Evolutionary conservation across 2,329 filamentous ascomycete genomes (phyloP), one percentile per base, ranked within the genome.

Genomic region (Hypoxylon sp.): DNA sequence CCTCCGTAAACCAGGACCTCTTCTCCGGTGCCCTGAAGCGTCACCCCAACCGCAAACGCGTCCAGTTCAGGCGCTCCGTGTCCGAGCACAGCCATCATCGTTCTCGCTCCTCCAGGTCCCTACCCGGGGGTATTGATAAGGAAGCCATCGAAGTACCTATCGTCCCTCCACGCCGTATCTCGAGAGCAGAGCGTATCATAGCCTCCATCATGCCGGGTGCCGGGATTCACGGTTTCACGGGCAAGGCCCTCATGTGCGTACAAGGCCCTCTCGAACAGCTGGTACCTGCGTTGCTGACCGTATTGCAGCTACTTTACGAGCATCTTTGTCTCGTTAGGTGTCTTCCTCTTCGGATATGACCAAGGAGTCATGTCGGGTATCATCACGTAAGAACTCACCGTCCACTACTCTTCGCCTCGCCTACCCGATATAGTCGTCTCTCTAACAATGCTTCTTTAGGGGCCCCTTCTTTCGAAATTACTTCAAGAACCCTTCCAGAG

Each of bases 261-360:
- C n/a, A 40, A 40, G 49, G 58, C 50, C 3, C 33, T 37, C 15
- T 35, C 21, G 43, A 11, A 18, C 11, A 15, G 8, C 10, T 17
- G 26, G 23, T 15, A 11, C 13, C 24, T 17, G 15, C 9, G 43
- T 4, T 49, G 51, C 64, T 65, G 43, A 73, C 52, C 20, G 18
- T 60, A 21, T 20, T 52, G 18, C 70, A 96, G 92, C 65, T 97
- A 97, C 74, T 97, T 97, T 73, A 97, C 93, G 45, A 97, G 91
- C 77, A 89, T 97, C 42, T 91, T 94, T 72, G 90, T 94, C 60
- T 93, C 90, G 55, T 78, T 95, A 70, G 91, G 91, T 48, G 91
- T 96, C 21, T 96, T 96, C 71, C 80, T 96, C 17, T 96, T 96
- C 71, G 91, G 91, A 63, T 95, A 95, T 80, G 91, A 95, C 74